Conservation (phyloP, 2,329 filamentous ascomycete genomes). For the Colletotrichum nymphaeae region DNA sequence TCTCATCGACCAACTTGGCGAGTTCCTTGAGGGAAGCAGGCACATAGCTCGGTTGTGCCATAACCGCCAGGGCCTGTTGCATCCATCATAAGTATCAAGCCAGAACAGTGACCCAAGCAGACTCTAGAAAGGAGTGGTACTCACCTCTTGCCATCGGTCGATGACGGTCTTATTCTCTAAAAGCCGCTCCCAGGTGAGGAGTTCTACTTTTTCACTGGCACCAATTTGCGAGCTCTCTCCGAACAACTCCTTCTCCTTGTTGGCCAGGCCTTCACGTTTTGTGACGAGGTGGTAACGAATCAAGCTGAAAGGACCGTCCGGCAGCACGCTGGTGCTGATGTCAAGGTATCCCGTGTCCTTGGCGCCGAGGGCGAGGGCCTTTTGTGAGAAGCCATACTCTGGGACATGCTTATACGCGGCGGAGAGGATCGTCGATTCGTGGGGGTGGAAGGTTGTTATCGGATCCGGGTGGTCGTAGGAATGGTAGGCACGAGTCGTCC, state of each 20-base stretch:
- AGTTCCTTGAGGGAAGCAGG: slow-evolving; percentile 83
- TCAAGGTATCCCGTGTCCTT: slow-evolving; percentile 88
- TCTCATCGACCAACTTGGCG: slow-evolving; percentile 87
- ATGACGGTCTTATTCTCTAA: slow-evolving; percentile 79
- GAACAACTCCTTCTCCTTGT: slow-evolving; percentile 53
- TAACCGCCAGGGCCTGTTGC: slow-evolving; percentile 82
- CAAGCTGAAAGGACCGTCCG: slow-evolving; percentile 83
- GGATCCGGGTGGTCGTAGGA: slow-evolving; percentile 76
- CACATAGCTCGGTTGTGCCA: slow-evolving; percentile 86
- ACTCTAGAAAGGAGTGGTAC: neutral
- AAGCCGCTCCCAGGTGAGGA: slow-evolving; percentile 81
- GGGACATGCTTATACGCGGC: slow-evolving; percentile 86
- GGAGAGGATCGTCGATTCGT: slow-evolving; percentile 82
- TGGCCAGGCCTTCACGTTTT: slow-evolving; percentile 71
- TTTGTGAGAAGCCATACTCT: slow-evolving; percentile 81
- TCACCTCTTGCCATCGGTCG: slow-evolving; percentile 86
- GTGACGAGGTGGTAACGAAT: slow-evolving; percentile 81
- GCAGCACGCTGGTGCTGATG: slow-evolving; percentile 85
- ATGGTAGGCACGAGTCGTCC: slow-evolving; percentile 67
- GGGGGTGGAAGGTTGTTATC: slow-evolving; percentile 70
- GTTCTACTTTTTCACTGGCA: slow-evolving; percentile 74
- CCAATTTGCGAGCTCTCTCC: slow-evolving; percentile 41
- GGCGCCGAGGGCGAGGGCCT: slow-evolving; percentile 80
- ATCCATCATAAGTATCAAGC: neutral
- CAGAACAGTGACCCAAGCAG: neutral